phyloP scores from a whole-genome alignment of 106 monocot species.

The Agapanthus africanus region DNA sequence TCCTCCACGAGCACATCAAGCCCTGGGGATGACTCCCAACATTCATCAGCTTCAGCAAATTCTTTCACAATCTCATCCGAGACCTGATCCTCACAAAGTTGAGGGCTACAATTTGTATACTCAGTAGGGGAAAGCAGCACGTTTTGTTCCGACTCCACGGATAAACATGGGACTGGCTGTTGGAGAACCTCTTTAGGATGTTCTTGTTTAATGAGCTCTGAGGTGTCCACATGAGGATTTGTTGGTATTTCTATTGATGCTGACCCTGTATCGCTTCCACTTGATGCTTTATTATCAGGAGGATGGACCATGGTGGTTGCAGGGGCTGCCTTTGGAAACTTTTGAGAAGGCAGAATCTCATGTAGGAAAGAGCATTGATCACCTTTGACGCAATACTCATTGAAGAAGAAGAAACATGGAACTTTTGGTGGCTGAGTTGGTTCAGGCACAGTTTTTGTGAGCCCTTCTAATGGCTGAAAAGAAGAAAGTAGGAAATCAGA shows the following conservation, averaged over 20 bases:
- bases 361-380: conserved; percentile 49
- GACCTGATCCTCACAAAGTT: conserved; percentile 17
- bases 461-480: conserved; percentile 48
- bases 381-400: conserved; percentile 47
- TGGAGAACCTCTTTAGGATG: conserved; percentile 5
- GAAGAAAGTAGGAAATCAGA: neutral
- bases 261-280: conserved; percentile 22
- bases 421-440: conserved; percentile 8
- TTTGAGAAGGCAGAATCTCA: conserved; percentile 17
- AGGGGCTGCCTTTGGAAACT: conserved; percentile 4
- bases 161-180: conserved; percentile 1
- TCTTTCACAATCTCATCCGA: conserved; percentile 25
- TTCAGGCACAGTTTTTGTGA: conserved; percentile 15
- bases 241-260: conserved; percentile 26
- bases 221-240: conserved; percentile 12
- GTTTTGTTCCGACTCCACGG: conserved; percentile 7
- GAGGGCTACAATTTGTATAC: conserved; percentile 7
- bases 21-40: conserved; percentile 49
- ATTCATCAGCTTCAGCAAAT: conserved; percentile 22
- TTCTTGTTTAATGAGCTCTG: conserved; percentile 11
- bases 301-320: neutral
- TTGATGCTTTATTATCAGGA: conserved; percentile 18
- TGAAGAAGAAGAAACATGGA: conserved; percentile 52
- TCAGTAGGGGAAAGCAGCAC: conserved; percentile 5
- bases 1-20: conserved; percentile 55